These are phyloP conservation scores for Barnettozyma californica DNA, from an alignment of 805 yeast genomes.

Conservation along the genomic window DNA sequence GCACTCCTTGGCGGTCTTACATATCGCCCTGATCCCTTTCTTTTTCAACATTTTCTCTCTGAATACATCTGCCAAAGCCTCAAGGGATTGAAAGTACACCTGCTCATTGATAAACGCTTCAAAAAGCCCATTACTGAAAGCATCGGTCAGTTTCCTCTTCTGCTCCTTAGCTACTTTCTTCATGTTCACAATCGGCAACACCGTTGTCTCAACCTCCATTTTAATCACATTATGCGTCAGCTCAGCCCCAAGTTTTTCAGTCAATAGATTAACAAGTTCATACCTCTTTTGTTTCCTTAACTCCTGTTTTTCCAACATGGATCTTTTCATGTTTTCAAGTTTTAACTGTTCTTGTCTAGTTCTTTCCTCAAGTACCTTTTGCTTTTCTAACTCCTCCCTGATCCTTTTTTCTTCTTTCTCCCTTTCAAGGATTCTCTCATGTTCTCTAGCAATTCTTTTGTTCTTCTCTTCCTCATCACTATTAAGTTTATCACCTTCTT, in stretches of 20 bases:
- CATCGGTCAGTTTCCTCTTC: constrained; percentile 29
- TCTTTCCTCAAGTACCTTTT: constrained; percentile 6
- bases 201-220: constrained; percentile 15
- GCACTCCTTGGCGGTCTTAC: constrained; percentile 22
- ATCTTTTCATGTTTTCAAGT: constrained; percentile 11
- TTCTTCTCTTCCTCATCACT: constrained; percentile 8
- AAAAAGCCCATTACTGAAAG: constrained; percentile 47
- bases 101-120: constrained; percentile 59
- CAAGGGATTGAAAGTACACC: constrained; percentile 37
- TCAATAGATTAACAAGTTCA: constrained; percentile 12
- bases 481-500: background rate
- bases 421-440: background rate
- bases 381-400: constrained; percentile 1
- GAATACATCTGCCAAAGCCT: constrained; percentile 40
- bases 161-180: constrained; percentile 12
- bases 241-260: background rate
- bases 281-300: constrained; percentile 10
- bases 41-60: constrained; percentile 30
- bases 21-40: constrained; percentile 30
- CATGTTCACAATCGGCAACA: constrained; percentile 10
- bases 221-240: constrained; percentile 19
- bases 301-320: constrained; percentile 16
- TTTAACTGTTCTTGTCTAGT: constrained; percentile 11
- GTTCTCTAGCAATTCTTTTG: background rate
- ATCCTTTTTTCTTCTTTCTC: constrained; percentile 1